A percentile compares a stretch with the other conserved stretches of the same genome.
Evolutionary conservation across 2,329 filamentous ascomycete genomes (phyloP).

Genomic region (Arachnopeziza araneosa): DNA sequence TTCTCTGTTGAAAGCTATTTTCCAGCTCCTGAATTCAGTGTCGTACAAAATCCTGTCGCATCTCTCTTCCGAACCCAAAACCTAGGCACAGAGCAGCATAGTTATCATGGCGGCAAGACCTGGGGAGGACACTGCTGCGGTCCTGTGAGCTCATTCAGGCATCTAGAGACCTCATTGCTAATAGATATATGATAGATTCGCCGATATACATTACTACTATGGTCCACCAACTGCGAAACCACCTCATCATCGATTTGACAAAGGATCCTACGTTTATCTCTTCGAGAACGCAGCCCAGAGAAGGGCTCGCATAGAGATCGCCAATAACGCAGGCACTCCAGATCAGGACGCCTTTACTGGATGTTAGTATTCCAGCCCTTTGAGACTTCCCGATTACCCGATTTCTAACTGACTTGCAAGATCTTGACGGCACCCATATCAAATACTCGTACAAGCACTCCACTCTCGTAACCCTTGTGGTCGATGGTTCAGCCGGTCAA

Average conservation of each 20-base stretch:
- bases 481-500: constrained; percentile 40
- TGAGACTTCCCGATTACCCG: constrained; percentile 7
- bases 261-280: constrained; percentile 73
- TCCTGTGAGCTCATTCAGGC: constrained; percentile 39
- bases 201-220: constrained; percentile 76
- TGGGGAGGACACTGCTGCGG: constrained; percentile 47
- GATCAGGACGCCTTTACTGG: constrained; percentile 78
- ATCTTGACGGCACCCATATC: constrained; percentile 59
- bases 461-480: constrained; percentile 61
- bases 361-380: constrained; percentile 46
- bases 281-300: constrained; percentile 67
- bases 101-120: constrained; percentile 40
- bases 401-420: constrained; percentile 36
- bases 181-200: constrained; percentile 50
- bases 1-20: background rate
- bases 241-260: constrained; percentile 75
- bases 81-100: background rate
- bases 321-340: constrained; percentile 67
- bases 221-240: constrained; percentile 59
- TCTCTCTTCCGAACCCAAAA: background rate
- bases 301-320: constrained; percentile 67
- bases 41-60: background rate
- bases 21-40: background rate
- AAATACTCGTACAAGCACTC: constrained; percentile 71
- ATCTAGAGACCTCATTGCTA: constrained; percentile 9